Evolutionary conservation across 1,284 basidiomycete genomes (phyloP).

Genomic region (Thecaphora thlaspeos): DNA sequence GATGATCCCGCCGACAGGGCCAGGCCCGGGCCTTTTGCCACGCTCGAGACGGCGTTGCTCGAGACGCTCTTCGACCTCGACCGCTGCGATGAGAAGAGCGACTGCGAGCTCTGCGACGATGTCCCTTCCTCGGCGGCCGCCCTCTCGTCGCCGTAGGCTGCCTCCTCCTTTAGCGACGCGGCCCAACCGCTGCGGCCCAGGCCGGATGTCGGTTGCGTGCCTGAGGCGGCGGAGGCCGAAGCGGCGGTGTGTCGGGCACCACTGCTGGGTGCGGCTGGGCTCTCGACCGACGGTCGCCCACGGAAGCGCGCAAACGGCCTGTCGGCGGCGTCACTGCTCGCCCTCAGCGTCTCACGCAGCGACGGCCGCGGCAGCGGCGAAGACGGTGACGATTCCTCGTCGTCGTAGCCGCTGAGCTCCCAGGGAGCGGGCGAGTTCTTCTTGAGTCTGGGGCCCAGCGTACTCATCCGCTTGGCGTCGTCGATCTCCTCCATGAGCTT

Average conservation of each 20-base stretch:
- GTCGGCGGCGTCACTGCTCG: conserved; percentile 21
- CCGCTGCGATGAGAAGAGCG: conserved; percentile 25
- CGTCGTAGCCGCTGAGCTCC: conserved; percentile 34
- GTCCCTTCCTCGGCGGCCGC: conserved; percentile 17
- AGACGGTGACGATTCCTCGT: too few species aligned
- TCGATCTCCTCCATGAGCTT: conserved; percentile 21
- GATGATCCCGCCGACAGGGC: conserved; percentile 31
- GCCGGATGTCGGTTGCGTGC: conserved; percentile 3
- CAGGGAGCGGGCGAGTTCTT: conserved; percentile 50
- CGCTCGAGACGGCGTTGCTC: conserved; percentile 31
- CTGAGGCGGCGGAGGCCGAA: too few species aligned
- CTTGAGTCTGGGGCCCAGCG: conserved; percentile 47
- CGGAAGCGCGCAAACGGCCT: conserved; percentile 28
- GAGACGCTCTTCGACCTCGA: conserved; percentile 46
- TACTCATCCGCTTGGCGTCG: conserved; percentile 26
- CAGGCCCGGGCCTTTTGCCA: conserved; percentile 48
- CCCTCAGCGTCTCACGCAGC: conserved; percentile 21
- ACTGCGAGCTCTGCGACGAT: not conserved
- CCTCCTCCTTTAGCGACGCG: conserved; percentile 20
- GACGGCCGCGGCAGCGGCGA: conserved; percentile 14
- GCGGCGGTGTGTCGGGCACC: too few species aligned
- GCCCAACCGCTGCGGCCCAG: conserved; percentile 4
- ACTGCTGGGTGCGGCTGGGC: conserved; percentile 9
- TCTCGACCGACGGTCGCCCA: conserved; percentile 26
- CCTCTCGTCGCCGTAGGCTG: conserved; percentile 18